phyloP scores from a whole-genome alignment of 148 eudicot species.

The Silene conica region DNA sequence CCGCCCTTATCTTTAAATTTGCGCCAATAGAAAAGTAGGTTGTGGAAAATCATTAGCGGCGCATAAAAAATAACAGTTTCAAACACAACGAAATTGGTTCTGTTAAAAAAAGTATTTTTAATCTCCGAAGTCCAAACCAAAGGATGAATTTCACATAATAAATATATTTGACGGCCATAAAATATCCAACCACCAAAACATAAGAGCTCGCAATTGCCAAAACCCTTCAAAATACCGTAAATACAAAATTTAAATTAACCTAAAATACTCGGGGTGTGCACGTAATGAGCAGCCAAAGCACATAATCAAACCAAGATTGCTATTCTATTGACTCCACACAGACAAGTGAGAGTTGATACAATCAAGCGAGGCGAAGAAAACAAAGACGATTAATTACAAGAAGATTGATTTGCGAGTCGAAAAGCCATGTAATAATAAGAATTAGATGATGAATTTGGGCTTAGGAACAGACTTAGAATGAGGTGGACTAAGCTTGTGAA shows the following conservation, averaged over 20 bases:
- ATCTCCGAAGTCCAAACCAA: no score
- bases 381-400: conserved; percentile 32
- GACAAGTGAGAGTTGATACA: conserved; percentile 25
- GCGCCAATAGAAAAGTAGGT: no score
- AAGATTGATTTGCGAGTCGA: conserved; percentile 14
- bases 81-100: no score
- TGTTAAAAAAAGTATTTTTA: no score
- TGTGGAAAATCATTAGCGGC: no score
- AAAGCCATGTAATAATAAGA: conserved; percentile 22
- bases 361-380: conserved; percentile 11
- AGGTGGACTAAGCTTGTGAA: conserved; percentile 57
- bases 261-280: conserved; percentile 14
- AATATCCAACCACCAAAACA: not conserved
- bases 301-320: conserved; percentile 16
- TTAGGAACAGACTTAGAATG: conserved; percentile 36
- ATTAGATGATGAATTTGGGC: conserved; percentile 48
- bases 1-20: no score
- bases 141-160: not conserved
- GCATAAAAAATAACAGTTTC: no score
- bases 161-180: conserved; percentile 3
- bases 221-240: not conserved
- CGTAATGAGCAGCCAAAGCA: conserved; percentile 12
- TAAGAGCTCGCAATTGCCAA: not conserved
- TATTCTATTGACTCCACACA: conserved; percentile 21
- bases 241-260: not conserved